Base-by-base conservation (phyloP, 768 basidiomycete genomes). In the Butyriboletus loyo region DNA sequence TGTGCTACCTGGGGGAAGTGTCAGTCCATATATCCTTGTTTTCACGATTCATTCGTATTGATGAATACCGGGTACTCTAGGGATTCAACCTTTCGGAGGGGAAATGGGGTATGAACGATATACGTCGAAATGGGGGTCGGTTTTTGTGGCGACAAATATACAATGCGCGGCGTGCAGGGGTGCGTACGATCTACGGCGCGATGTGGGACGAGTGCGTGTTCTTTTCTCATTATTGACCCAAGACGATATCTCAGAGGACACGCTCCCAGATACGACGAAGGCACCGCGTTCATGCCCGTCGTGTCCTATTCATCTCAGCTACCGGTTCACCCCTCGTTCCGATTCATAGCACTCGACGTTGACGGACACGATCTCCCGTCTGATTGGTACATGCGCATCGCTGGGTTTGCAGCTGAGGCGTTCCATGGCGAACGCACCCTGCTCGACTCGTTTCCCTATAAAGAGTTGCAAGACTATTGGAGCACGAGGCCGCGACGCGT, bases 371-470 rank as follows among this genome's bases (percentile, higher is more conserved):
- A 87, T 55, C 65, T 91, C 17, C 89, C 89, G 1, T 72, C 85
- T 25, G 91, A 93, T 71, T 93, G 91, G 90, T 89, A 87, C 65
- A 88, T 89, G 86, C 81, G 89, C 21, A 82, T 90, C 46, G 81
- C 78, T 60, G 87, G 88, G 15, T 81, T 87, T 58, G 85, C 84
- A 3, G 85, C 78, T 0, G 86, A 89, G 67, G 80, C 74, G 25
- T 71, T 90, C 28, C 82, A 83, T 14, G 77, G 80, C 36, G 86
- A 86, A 58, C 80, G 83, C n/a, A 71, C 72, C 37, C 72, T 89
- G 8, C 73, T 73, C 35, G 85, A 86, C 45, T 76, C 80, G 1
- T 84, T 89, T 54, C 86, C 87, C 0, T 69, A 75, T 30, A 87
- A 89, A 53, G 87, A 89, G 58, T 65, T 90, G 10, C 79, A 86